phyloP scores from a whole-genome alignment of 257 asterid species.

The Solanum arcanum region DNA sequence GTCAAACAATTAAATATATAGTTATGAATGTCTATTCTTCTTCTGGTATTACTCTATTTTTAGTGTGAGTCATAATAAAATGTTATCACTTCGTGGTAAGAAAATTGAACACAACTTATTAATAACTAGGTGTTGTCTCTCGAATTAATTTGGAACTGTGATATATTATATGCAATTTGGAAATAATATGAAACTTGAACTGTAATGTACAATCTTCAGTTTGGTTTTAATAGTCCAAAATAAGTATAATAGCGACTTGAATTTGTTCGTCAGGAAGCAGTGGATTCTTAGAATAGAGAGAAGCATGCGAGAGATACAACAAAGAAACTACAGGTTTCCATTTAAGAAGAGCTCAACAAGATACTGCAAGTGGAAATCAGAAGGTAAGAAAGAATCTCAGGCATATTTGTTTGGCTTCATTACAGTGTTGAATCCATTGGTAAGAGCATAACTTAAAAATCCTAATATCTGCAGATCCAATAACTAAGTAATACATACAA shows the following conservation, averaged over 20 bases:
- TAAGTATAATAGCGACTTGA: not conserved
- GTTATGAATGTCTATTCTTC: too few species aligned
- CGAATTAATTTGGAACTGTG: too few species aligned
- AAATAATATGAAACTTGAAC: too few species aligned
- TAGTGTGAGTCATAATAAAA: too few species aligned
- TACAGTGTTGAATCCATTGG: not conserved
- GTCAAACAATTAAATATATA: too few species aligned
- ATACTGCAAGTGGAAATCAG: constrained; percentile 38
- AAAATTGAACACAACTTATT: too few species aligned
- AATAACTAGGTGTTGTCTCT: too few species aligned
- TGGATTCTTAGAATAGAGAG: constrained; percentile 51
- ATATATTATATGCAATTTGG: too few species aligned
- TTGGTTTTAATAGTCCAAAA: too few species aligned
- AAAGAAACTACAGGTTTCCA: constrained; percentile 56
- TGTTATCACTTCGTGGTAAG: too few species aligned
- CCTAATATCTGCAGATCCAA: constrained; percentile 42
- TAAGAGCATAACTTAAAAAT: not conserved
- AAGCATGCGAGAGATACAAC: constrained; percentile 47
- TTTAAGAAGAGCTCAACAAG: constrained; percentile 71
- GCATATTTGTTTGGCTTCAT: not conserved
- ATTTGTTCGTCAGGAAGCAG: constrained; percentile 45
- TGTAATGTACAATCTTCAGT: too few species aligned
- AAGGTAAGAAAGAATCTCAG: constrained; percentile 28
- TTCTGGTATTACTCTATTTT: too few species aligned
- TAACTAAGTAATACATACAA: constrained; percentile 54